Conservation (phyloP, 345 rosid species). For the Euphorbia pulcherrima region DNA sequence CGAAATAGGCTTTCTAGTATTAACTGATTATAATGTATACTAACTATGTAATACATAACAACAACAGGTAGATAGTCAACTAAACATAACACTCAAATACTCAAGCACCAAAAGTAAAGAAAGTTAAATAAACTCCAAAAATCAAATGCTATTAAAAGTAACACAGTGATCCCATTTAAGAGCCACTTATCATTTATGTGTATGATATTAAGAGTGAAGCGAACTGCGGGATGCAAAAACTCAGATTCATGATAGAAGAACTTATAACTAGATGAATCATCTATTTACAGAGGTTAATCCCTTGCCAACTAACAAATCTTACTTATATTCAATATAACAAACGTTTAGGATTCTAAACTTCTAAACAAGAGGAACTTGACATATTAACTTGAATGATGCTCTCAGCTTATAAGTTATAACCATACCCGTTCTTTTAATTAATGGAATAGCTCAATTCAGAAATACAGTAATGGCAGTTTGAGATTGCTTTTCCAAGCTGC, state of each 20-base stretch:
- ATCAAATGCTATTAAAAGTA: neutral
- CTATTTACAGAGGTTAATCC: neutral
- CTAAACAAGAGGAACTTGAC: neutral
- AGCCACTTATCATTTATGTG: no score
- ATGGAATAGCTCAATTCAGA: neutral
- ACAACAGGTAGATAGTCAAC: neutral
- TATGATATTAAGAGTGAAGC: neutral
- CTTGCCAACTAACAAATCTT: neutral
- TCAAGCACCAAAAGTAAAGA: neutral
- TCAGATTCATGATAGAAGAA: no score
- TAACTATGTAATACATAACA: neutral
- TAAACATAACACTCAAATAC: neutral
- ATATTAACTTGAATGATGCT: neutral
- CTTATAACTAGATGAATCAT: no score
- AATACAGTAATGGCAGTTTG: no score
- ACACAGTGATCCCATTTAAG: neutral
- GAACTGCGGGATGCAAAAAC: neutral
- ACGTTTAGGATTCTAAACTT: neutral
- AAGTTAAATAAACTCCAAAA: neutral
- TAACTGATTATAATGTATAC: neutral
- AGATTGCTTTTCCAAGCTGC: no score
- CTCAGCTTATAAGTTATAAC: neutral
- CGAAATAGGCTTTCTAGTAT: neutral
- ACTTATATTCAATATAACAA: neutral
- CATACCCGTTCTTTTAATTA: no score